Evolutionary conservation across 768 basidiomycete species (phyloP).

Genomic region (Pisolithus marmoratus): DNA sequence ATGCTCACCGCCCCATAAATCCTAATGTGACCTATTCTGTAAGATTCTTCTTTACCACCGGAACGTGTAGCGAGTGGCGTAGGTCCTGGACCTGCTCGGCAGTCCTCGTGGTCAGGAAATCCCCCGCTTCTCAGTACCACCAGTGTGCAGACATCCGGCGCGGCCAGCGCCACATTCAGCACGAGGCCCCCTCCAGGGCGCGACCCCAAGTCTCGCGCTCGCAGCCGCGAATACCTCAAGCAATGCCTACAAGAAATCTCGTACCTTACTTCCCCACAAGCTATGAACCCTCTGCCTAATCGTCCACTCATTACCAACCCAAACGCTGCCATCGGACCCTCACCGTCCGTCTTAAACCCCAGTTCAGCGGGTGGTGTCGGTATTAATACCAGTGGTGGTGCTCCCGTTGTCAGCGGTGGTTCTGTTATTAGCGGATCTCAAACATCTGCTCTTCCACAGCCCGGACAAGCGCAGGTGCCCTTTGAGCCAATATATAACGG

Average conservation of each 20-base stretch:
- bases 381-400: not conserved
- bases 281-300: constrained; percentile 94
- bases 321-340: constrained; percentile 17
- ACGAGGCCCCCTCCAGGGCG: constrained; percentile 75
- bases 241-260: constrained; percentile 99
- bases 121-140: constrained; percentile 23
- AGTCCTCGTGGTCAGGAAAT: constrained; percentile 51
- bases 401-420: not conserved
- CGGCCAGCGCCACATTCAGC: constrained; percentile 39
- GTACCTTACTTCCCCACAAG: constrained; percentile 94
- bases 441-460: constrained; percentile 8
- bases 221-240: constrained; percentile 95
- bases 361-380: constrained; percentile 11
- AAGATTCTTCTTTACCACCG: constrained; percentile 69
- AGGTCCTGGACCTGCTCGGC: constrained; percentile 42
- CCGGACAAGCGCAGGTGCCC: constrained; percentile 27
- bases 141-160: constrained; percentile 14
- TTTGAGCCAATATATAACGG: constrained; percentile 78
- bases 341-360: constrained; percentile 16
- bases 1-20: constrained; percentile 7
- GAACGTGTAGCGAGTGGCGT: constrained; percentile 66
- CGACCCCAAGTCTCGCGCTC: constrained; percentile 93
- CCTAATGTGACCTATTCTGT: not conserved
- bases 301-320: constrained; percentile 64
- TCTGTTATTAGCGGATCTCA: constrained; percentile 14